These are phyloP conservation scores for Neurospora cerealis DNA, from an alignment of 495 filamentous ascomycete species.

Conservation along the genomic window DNA sequence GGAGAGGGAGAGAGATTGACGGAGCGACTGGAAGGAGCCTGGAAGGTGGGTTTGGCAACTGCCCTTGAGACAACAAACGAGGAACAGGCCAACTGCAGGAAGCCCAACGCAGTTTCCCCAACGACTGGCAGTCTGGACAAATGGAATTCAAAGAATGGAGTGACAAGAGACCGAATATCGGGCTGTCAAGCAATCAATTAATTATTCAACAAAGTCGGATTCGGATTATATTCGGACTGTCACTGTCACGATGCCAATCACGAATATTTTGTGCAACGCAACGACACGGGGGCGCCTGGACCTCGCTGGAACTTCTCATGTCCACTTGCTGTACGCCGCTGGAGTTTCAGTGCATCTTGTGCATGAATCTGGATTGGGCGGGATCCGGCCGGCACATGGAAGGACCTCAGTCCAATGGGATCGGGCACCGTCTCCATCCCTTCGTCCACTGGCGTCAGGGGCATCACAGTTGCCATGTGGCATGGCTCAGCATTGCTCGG, in stretches of 20 bases:
- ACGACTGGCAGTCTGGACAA: not conserved
- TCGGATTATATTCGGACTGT: not conserved
- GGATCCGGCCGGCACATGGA: not conserved
- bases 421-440: not conserved
- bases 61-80: not conserved
- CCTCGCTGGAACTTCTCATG: not conserved
- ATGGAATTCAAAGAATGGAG: not conserved
- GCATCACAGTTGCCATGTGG: not conserved
- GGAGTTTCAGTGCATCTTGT: not conserved
- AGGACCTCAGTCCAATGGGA: not conserved
- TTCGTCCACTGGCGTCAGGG: not conserved
- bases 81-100: not conserved
- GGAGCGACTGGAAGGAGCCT: not conserved
- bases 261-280: not conserved
- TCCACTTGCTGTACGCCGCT: not conserved
- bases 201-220: not conserved
- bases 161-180: not conserved
- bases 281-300: not conserved
- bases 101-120: not conserved
- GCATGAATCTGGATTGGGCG: not conserved
- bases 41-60: not conserved
- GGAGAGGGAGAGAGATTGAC: not conserved
- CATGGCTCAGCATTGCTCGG: not conserved
- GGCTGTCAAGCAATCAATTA: not conserved
- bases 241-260: not conserved